Percentiles rank a stretch among this genome's conserved stretches.
Conservation (phyloP, 768 basidiomycete genomes). For the Jaapia argillacea region DNA sequence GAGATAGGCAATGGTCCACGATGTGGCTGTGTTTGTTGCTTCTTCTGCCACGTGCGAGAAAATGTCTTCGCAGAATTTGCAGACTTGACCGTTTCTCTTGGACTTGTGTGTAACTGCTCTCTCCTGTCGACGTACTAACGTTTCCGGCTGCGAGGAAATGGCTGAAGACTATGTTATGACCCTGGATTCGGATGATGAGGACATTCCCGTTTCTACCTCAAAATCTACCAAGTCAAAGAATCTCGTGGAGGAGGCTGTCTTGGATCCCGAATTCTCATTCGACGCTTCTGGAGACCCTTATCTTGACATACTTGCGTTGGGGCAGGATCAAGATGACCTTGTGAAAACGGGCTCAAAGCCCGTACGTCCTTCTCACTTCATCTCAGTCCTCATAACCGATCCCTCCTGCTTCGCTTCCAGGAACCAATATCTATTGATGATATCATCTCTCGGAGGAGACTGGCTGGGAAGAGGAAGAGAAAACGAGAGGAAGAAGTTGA, state of each 20-base stretch:
- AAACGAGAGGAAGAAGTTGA: constrained; percentile 26
- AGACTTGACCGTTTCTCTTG: no score
- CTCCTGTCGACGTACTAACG: no score
- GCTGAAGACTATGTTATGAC: constrained; percentile 70
- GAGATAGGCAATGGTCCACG: no score
- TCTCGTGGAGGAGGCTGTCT: constrained; percentile 42
- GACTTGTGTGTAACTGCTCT: no score
- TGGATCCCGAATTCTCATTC: constrained; percentile 81
- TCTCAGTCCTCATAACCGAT: not conserved
- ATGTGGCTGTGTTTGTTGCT: no score
- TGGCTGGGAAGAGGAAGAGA: constrained; percentile 54
- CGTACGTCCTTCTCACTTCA: constrained; percentile 28
- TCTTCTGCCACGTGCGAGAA: no score
- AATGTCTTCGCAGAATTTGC: no score
- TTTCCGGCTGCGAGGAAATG: no score
- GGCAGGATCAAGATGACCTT: constrained; percentile 36
- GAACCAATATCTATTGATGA: constrained; percentile 84
- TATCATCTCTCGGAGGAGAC: constrained; percentile 69
- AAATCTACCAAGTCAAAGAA: constrained; percentile 13
- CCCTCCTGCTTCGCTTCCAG: constrained; percentile 23
- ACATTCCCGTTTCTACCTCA: constrained; percentile 12
- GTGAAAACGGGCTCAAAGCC: constrained; percentile 56
- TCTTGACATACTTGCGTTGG: constrained; percentile 36
- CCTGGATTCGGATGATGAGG: constrained; percentile 69
- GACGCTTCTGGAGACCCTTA: constrained; percentile 69